These are phyloP conservation scores for Aspergillus hancockii DNA, from an alignment of 495 filamentous ascomycete genomes.

Conservation along the genomic window DNA sequence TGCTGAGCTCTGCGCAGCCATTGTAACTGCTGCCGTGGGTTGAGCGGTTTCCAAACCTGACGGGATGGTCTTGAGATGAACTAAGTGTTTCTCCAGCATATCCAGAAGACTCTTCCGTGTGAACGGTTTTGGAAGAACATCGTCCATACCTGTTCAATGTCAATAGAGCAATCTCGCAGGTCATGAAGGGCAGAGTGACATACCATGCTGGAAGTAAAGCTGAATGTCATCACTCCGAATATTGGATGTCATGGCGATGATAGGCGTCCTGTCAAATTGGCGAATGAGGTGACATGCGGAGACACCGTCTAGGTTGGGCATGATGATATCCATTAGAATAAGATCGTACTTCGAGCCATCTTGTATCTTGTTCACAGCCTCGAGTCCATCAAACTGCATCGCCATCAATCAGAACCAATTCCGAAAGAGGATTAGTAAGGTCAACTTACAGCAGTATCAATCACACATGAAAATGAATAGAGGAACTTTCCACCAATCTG, in stretches of 20 bases:
- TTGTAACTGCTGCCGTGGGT: conserved; percentile 49
- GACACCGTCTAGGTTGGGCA: conserved; percentile 94
- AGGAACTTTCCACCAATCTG: conserved; percentile 95
- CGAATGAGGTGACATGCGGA: conserved; percentile 93
- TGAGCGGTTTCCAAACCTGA: conserved; percentile 58
- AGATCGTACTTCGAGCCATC: conserved; percentile 82
- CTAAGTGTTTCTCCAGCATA: conserved; percentile 87
- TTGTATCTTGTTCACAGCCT: conserved; percentile 92
- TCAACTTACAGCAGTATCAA: conserved; percentile 86
- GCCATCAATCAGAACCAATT: conserved; percentile 19
- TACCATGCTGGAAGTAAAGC: conserved; percentile 96
- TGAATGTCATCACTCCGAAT: conserved; percentile 96
- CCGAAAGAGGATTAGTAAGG: conserved; percentile 44
- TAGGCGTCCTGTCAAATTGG: conserved; percentile 83
- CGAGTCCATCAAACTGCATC: conserved; percentile 77
- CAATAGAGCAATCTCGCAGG: neutral
- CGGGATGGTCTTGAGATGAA: conserved; percentile 66
- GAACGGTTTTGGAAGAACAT: conserved; percentile 95
- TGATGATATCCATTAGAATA: conserved; percentile 98
- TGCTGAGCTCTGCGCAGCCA: conserved; percentile 52
- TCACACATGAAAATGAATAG: conserved; percentile 81
- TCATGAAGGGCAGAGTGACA: conserved; percentile 26
- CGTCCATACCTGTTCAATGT: conserved; percentile 84
- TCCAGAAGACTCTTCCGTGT: conserved; percentile 91
- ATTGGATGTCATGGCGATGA: conserved; percentile 98